Evolutionary conservation across 331 rosid species (phyloP).

Genomic region (Pyrus hybrid): DNA sequence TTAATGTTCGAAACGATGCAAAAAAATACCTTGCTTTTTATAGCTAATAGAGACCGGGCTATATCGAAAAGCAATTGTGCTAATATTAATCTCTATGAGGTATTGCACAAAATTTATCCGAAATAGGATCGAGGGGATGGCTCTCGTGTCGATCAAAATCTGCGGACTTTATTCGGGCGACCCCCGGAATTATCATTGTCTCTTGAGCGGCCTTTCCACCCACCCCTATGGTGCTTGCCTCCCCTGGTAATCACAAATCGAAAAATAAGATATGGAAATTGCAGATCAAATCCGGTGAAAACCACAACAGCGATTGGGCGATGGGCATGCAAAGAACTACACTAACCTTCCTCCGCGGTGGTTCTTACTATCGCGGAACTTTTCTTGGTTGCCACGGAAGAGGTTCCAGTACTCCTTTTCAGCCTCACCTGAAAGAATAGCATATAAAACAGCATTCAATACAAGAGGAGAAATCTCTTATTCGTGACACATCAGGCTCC

Average conservation of each 20-base stretch:
- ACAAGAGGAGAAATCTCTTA: neutral
- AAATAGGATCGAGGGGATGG: neutral
- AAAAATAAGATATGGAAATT: neutral
- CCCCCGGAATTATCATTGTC: slow-evolving; percentile 25
- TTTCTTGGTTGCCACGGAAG: slow-evolving; percentile 64
- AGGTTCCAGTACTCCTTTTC: slow-evolving; percentile 79
- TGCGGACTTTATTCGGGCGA: slow-evolving; percentile 61
- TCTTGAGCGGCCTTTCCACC: slow-evolving; percentile 54
- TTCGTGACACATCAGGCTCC: neutral
- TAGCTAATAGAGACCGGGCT: neutral
- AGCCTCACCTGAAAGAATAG: slow-evolving; percentile 54
- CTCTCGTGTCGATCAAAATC: slow-evolving; percentile 30
- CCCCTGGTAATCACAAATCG: slow-evolving; percentile 37
- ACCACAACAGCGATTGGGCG: too few relatives aligned
- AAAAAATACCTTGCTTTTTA: neutral
- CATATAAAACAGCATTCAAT: neutral
- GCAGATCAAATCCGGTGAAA: too few relatives aligned
- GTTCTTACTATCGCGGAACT: slow-evolving; percentile 33
- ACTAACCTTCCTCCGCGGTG: slow-evolving; percentile 60
- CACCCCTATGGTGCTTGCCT: slow-evolving; percentile 58
- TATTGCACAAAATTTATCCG: neutral
- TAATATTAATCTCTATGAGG: neutral
- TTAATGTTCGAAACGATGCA: neutral
- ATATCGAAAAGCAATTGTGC: neutral
- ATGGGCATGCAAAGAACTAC: neutral